phyloP scores from a whole-genome alignment of 805 yeast genomes.

The Candida verbasci region DNA sequence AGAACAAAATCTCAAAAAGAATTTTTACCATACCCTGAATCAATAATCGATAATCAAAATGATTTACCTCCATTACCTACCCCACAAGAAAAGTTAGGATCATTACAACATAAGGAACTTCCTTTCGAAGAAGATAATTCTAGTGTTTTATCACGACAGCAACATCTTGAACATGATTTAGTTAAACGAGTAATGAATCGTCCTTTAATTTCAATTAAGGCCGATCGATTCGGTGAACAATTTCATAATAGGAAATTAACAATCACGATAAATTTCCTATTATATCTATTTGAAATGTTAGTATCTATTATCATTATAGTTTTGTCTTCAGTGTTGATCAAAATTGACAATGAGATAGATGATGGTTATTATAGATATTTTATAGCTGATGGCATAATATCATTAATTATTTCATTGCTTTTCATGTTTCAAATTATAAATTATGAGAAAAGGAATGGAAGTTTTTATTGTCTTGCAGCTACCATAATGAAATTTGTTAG shows the following conservation, averaged over 20 bases:
- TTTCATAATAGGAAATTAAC: conserved; percentile 12
- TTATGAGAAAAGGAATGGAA: conserved; percentile 37
- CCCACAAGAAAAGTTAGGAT: conserved; percentile 13
- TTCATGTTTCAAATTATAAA: conserved; percentile 34
- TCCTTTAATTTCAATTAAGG: conserved; percentile 20
- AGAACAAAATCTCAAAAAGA: conserved; percentile 3
- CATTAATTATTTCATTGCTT: conserved; percentile 28
- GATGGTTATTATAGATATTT: conserved; percentile 30
- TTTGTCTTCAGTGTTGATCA: conserved; percentile 21
- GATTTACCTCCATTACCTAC: conserved; percentile 23
- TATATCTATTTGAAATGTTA: conserved; percentile 28
- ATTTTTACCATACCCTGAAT: conserved; percentile 4
- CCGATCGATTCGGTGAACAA: conserved; percentile 10
- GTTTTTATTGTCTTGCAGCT: conserved; percentile 34
- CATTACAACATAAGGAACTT: neutral
- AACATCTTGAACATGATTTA: conserved; percentile 22
- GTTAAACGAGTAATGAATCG: conserved; percentile 30
- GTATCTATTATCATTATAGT: conserved; percentile 24
- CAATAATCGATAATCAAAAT: conserved; percentile 8
- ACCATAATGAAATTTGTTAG: conserved; percentile 31
- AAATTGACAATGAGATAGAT: conserved; percentile 19
- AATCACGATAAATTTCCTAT: conserved; percentile 23
- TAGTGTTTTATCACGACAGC: conserved; percentile 19
- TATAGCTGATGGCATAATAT: conserved; percentile 31
- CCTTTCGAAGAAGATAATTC: conserved; percentile 9